Percentiles rank a stretch among this genome's conserved stretches.
Evolutionary conservation across 2,329 filamentous ascomycete species (phyloP).

Genomic region (Sclerotinia borealis): DNA sequence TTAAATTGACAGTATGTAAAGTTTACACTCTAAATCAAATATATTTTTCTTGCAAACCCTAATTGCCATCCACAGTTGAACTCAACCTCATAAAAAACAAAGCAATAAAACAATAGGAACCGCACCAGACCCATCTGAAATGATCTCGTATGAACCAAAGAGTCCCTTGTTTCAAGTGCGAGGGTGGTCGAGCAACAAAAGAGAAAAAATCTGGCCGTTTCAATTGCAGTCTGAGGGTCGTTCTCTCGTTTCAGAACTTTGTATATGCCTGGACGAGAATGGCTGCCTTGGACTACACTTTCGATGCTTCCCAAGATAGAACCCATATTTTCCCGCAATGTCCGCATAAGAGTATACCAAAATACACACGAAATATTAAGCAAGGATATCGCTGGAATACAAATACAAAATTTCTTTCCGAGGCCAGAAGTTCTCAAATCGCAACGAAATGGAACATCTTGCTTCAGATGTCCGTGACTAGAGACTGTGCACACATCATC

Average conservation of each 20-base stretch:
- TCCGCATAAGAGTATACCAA: background rate
- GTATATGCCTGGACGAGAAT: background rate
- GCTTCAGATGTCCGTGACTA: background rate
- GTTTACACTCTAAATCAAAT: no score
- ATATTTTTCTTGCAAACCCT: background rate
- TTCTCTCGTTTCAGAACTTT: background rate
- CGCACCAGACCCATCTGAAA: background rate
- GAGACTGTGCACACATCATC: background rate
- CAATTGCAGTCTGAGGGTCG: background rate
- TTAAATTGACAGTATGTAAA: background rate
- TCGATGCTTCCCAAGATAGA: background rate
- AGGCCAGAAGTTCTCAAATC: background rate
- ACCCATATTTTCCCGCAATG: background rate
- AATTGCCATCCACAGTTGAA: background rate
- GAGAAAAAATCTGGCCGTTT: background rate
- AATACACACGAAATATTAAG: background rate
- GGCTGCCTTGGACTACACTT: background rate
- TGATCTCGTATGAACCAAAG: background rate
- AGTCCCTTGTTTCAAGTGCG: background rate
- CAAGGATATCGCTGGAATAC: background rate
- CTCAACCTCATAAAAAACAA: background rate
- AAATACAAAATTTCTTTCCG: background rate
- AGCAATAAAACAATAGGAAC: no score
- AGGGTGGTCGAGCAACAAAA: background rate
- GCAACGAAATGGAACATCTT: background rate